Evolutionary conservation across 2,329 filamentous ascomycete species (phyloP).

Genomic region (Helotiales sp.): DNA sequence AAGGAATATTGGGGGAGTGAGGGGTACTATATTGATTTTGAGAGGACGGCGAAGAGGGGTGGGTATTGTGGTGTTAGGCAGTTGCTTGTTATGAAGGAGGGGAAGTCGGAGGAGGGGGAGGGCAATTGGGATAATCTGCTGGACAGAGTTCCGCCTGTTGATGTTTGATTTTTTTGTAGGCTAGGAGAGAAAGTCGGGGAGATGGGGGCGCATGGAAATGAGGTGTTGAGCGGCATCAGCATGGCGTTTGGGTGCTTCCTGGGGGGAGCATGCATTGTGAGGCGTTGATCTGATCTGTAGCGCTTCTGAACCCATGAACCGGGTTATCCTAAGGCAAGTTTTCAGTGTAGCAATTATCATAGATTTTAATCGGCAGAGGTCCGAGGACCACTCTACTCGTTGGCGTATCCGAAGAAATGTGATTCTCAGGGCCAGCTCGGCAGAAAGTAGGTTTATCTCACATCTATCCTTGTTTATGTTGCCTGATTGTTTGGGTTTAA

Average conservation of each 20-base stretch:
- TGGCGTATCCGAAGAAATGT: too few relatives aligned
- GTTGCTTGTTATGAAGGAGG: conserved; percentile 52
- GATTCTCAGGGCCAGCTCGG: too few relatives aligned
- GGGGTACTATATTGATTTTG: conserved; percentile 49
- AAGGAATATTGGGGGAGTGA: conserved; percentile 37
- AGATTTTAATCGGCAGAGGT: too few relatives aligned
- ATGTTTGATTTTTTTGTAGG: conserved; percentile 20
- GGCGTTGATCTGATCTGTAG: neutral
- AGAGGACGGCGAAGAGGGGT: conserved; percentile 54
- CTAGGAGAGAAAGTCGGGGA: too few relatives aligned
- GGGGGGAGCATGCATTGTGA: neutral
- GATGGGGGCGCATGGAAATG: neutral
- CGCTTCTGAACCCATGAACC: too few relatives aligned
- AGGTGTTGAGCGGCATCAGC: neutral
- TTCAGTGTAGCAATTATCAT: too few relatives aligned
- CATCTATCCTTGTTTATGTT: too few relatives aligned
- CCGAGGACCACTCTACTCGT: too few relatives aligned
- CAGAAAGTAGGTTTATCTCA: too few relatives aligned
- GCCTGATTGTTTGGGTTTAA: too few relatives aligned
- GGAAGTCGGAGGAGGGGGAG: conserved; percentile 34
- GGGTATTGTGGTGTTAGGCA: conserved; percentile 61
- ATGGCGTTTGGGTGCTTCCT: neutral
- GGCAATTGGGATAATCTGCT: conserved; percentile 43
- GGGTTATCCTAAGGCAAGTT: too few relatives aligned
- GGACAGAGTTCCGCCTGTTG: conserved; percentile 38